Base-by-base conservation (phyloP, 192 early-diverging fungal species). In the Spinellus fusiger region DNA sequence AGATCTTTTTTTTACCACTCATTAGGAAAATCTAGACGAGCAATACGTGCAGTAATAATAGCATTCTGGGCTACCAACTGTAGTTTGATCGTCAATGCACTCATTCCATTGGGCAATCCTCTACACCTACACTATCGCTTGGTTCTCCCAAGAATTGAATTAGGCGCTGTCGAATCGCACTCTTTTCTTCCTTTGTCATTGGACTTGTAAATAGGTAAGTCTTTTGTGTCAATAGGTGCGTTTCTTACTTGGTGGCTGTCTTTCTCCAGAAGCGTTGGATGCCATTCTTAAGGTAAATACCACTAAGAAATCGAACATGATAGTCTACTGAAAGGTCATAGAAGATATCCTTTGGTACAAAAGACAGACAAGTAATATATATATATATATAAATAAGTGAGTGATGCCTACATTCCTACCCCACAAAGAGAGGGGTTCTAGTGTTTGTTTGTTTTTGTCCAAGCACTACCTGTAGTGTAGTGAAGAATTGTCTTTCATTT, bases 201-300 rank as follows among this genome's bases (percentile, higher is more conserved):
- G 85, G 73, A 59, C 90, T 83, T 70, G 29, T 13, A 34, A 46
- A 12, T 22, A 23, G 10, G 20, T 34, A 35, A n/a, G 25, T 22
- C 34, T 32, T 27, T 13, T n/a, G 48, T 27, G 32, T 47, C 44
- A 18, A 35, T 34, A 32, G 32, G 16, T 27, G 40, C 22, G n/a
- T 48, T 12, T 35, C 64, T 46, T 75, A 86, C 86, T 84, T 80
- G 71, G 72, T 74, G 3, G 85, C 85, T 12, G 86, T 79, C 61
- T 82, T 89, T 53, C 89, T 81, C 94, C 94, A 97, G 68, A 89
- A 93, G 57, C 84, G 85, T 66, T 95, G 90, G 31, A 97, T 82
- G 4, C 90, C 90, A 71, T 95, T 97, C 73, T 97, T 97, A 48
- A 97, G 70, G 53, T 78, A 86, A 50, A 95, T 85, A 34, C 84